Base-by-base conservation (phyloP, 345 rosid genomes). In the Aquilaria sinensis region DNA sequence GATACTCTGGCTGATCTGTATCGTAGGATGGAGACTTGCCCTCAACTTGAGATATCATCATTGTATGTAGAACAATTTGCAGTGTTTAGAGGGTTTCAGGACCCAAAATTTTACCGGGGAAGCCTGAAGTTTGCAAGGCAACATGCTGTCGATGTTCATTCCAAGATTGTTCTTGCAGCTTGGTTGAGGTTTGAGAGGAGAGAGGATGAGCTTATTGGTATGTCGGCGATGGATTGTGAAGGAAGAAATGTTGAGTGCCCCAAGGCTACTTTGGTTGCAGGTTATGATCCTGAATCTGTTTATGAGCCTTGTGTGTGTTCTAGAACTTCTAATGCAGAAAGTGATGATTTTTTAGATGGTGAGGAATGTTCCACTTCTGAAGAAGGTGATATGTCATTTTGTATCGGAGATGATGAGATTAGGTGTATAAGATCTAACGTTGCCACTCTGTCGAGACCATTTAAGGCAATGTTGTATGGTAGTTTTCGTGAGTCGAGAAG, bases 181-280 rank as follows among this genome's bases (percentile, higher is more conserved):
- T 95, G 99, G 96, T 77, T 95, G 52, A 72, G 96, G 54, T 95
- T 46, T 49, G 99, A 95, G 83, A 83, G 99, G 85, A 85, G 99
- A 58, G 97, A 95, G 45, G 91, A 95, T 65, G 97, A 91, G 67
- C 83, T 91, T 2, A 73, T 81, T 45, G 99, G 96, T 30, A 77
- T 81, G 0, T 77, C 77, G 5, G 75, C 96, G 12, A 83, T 94
- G 96, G 91, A 85, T 73, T 95, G 97, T 52, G 78, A 81, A 31
- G 96, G 96, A 33, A 81, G 92, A 50, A 95, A 82, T 58, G 54
- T 89, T 43, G 96, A 95, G 63, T 95, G 99, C 50, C 99, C 97
- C 2, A 81, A 69, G 73, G 91, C 96, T n/a, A 78, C 81, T 54
- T 71, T 95, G 73, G 80, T 85, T 8, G 16, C 86, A 4, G 94